Conservation (phyloP, 148 eudicot species). For the Oxyria digyna region DNA sequence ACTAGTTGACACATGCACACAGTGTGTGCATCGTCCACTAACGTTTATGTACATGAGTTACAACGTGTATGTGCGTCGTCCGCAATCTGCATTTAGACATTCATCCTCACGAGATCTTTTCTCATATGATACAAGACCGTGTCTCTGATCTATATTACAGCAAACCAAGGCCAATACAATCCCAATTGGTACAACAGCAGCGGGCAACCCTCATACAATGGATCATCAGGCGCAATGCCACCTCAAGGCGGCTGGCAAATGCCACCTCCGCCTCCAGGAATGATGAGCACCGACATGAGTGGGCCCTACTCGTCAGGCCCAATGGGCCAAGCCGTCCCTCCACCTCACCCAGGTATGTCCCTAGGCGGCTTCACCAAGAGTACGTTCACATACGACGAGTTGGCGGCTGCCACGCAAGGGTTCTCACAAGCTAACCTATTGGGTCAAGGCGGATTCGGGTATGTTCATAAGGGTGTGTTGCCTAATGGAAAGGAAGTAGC, state of each 20-base stretch:
- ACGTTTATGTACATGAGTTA: too few species aligned
- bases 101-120: too few species aligned
- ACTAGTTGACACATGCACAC: too few species aligned
- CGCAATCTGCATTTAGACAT: too few species aligned
- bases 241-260: constrained; percentile 6
- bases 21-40: too few species aligned
- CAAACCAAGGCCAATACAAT: not conserved
- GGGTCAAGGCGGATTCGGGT: constrained; percentile 84
- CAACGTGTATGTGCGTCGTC: too few species aligned
- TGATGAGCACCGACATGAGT: constrained; percentile 4
- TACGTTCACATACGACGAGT: constrained; percentile 48
- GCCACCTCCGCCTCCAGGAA: not conserved
- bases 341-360: constrained; percentile 8
- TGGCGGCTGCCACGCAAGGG: constrained; percentile 48
- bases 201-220: not conserved
- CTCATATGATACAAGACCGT: too few species aligned
- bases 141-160: too few species aligned
- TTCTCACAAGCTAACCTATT: constrained; percentile 34
- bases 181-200: not conserved
- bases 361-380: constrained; percentile 55
- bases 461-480: constrained; percentile 63
- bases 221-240: not conserved
- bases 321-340: not conserved
- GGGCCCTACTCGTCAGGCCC: constrained; percentile 2
- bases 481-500: constrained; percentile 76